Evolutionary conservation across 139 green algal genomes (phyloP).

Genomic region (Picochlorum sp.): DNA sequence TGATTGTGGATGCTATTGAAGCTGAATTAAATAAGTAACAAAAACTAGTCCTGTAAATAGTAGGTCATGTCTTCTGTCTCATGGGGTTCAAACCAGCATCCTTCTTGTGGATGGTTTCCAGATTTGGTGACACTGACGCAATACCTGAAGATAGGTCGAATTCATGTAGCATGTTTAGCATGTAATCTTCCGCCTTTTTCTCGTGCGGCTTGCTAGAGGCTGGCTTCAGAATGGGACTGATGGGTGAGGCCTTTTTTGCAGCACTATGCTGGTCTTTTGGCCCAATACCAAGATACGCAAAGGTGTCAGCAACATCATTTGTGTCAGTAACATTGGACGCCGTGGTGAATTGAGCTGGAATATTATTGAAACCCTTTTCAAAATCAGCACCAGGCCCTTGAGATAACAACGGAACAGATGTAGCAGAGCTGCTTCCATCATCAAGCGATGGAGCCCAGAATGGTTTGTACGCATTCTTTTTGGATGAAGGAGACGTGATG

Average conservation of each 20-base stretch:
- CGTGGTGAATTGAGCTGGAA: slow-evolving; percentile 9
- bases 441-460: slow-evolving; percentile 4
- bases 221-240: too few relatives aligned
- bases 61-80: too few relatives aligned
- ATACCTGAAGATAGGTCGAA: neutral
- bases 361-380: slow-evolving; percentile 1
- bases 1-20: neutral
- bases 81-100: too few relatives aligned
- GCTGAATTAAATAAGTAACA: too few relatives aligned
- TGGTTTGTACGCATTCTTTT: slow-evolving; percentile 2
- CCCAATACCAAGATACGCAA: neutral
- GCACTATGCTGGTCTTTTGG: too few relatives aligned
- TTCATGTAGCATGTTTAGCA: neutral
- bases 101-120: neutral
- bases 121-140: neutral
- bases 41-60: too few relatives aligned
- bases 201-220: neutral
- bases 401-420: neutral
- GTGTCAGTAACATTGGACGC: neutral
- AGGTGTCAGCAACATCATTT: neutral
- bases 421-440: neutral
- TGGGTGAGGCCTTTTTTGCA: too few relatives aligned
- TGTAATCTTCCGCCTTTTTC: neutral
- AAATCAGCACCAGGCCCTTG: slow-evolving; percentile 1
- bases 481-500: too few relatives aligned